A percentile compares a stretch with the other conserved stretches of the same genome.
Conservation (phyloP, 2,329 filamentous ascomycete genomes). For the Truncatella angustata region DNA sequence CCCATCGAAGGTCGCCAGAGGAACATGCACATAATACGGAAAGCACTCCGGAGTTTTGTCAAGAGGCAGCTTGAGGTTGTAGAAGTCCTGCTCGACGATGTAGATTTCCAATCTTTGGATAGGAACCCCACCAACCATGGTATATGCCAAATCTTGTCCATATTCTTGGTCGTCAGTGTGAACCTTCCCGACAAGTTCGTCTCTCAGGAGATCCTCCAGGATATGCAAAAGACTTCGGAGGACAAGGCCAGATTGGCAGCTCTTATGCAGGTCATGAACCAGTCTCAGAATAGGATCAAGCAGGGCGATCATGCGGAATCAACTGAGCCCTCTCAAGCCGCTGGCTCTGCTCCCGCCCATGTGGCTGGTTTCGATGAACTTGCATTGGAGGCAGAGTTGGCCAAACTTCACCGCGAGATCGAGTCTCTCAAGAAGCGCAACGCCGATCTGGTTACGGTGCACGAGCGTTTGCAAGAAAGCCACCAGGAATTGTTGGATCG, state of each 20-base stretch:
- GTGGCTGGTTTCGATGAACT: conserved; percentile 53
- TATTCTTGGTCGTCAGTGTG: conserved; percentile 62
- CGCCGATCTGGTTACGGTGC: conserved; percentile 57
- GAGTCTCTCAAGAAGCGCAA: conserved; percentile 55
- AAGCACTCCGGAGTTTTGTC: conserved; percentile 54
- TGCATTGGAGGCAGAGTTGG: conserved; percentile 55
- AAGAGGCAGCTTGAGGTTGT: conserved; percentile 51
- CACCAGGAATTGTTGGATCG: conserved; percentile 58
- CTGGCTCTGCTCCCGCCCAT: conserved; percentile 30
- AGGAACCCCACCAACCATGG: conserved; percentile 55
- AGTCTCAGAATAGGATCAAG: conserved; percentile 24
- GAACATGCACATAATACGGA: conserved; percentile 53
- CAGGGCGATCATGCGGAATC: conserved; percentile 36
- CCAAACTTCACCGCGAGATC: conserved; percentile 47
- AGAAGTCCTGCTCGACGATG: conserved; percentile 48
- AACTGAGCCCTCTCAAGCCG: conserved; percentile 10
- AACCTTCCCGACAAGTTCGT: conserved; percentile 56
- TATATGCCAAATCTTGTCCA: conserved; percentile 58
- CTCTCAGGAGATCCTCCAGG: conserved; percentile 43
- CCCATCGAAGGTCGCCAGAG: conserved; percentile 41
- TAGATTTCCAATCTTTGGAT: conserved; percentile 57
- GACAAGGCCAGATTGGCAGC: conserved; percentile 23
- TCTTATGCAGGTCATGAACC: conserved; percentile 20
- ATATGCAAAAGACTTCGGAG: conserved; percentile 41
- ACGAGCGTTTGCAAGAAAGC: conserved; percentile 59